These are phyloP conservation scores for Ceriops tagal DNA, from an alignment of 345 rosid genomes.

Conservation along the genomic window DNA sequence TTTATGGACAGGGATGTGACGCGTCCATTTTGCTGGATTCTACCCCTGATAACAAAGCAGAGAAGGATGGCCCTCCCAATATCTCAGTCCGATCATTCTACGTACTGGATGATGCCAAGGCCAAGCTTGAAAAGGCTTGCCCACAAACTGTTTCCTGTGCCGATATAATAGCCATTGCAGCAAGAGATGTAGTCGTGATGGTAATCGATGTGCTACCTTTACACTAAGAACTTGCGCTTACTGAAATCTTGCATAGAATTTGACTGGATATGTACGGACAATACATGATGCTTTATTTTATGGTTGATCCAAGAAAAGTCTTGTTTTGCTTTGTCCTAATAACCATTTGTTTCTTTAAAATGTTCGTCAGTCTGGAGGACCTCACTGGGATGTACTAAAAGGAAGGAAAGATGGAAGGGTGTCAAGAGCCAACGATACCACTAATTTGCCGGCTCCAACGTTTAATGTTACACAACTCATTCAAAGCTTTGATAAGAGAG, in stretches of 20 bases:
- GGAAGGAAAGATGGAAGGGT: constrained; percentile 80
- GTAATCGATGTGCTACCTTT: constrained; percentile 23
- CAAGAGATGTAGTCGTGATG: constrained; percentile 72
- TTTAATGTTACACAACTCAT: constrained; percentile 62
- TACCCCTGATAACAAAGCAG: constrained; percentile 60
- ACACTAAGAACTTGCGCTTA: too few relatives aligned
- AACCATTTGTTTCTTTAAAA: not conserved
- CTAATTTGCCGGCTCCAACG: constrained; percentile 66
- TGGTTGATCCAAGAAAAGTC: too few relatives aligned
- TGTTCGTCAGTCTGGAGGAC: constrained; percentile 61
- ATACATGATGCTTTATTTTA: too few relatives aligned
- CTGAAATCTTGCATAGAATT: too few relatives aligned
- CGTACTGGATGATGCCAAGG: constrained; percentile 68
- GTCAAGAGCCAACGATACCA: constrained; percentile 60
- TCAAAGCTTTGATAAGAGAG: constrained; percentile 62
- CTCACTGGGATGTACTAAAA: constrained; percentile 59
- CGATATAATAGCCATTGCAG: constrained; percentile 64
- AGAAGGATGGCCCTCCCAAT: constrained; percentile 85
- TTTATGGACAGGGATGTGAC: constrained; percentile 64
- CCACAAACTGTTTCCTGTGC: constrained; percentile 68
- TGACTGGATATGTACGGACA: too few relatives aligned
- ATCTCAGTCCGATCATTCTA: constrained; percentile 69
- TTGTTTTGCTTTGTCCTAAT: not conserved
- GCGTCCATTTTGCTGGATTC: constrained; percentile 72
- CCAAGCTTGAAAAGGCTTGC: constrained; percentile 65